phyloP scores from a whole-genome alignment of 208 protist species.

The Polymyxa betae region DNA sequence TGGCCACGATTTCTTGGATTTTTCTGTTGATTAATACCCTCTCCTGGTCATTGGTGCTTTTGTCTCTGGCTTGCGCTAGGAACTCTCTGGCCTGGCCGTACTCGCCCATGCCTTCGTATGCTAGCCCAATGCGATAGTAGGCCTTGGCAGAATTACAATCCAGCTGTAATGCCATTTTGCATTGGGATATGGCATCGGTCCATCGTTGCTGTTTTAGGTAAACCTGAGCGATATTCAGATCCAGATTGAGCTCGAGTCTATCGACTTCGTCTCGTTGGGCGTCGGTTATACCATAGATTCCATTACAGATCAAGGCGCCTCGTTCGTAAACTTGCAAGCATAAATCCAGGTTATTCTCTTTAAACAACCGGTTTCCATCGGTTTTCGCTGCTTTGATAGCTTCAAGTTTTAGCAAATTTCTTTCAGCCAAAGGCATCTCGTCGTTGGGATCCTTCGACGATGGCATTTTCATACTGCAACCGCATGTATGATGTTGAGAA shows the following conservation, averaged over 20 bases:
- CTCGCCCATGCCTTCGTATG: slow-evolving; percentile 32
- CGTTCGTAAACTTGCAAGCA: neutral
- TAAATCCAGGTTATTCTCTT: slow-evolving; percentile 34
- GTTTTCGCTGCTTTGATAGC: slow-evolving; percentile 41
- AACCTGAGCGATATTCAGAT: slow-evolving; percentile 28
- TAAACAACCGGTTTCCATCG: slow-evolving; percentile 45
- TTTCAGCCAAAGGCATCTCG: slow-evolving; percentile 35
- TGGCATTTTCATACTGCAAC: neutral
- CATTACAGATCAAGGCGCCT: slow-evolving; percentile 28
- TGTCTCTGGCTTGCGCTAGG: neutral
- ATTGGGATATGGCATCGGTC: slow-evolving; percentile 2
- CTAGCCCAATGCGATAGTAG: neutral
- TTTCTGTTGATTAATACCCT: neutral
- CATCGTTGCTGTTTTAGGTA: slow-evolving; percentile 13
- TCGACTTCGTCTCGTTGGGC: neutral
- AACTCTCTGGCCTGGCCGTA: neutral
- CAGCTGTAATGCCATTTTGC: neutral
- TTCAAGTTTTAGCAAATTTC: slow-evolving; percentile 31
- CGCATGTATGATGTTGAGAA: neutral
- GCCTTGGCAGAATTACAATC: neutral
- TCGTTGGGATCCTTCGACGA: neutral
- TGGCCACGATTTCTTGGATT: neutral
- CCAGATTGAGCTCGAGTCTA: neutral
- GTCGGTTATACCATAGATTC: slow-evolving; percentile 27
- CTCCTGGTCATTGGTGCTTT: neutral